Evolutionary conservation across 768 basidiomycete genomes (phyloP), one percentile per base, ranked within the genome.

Genomic region (Boletus sp.): DNA sequence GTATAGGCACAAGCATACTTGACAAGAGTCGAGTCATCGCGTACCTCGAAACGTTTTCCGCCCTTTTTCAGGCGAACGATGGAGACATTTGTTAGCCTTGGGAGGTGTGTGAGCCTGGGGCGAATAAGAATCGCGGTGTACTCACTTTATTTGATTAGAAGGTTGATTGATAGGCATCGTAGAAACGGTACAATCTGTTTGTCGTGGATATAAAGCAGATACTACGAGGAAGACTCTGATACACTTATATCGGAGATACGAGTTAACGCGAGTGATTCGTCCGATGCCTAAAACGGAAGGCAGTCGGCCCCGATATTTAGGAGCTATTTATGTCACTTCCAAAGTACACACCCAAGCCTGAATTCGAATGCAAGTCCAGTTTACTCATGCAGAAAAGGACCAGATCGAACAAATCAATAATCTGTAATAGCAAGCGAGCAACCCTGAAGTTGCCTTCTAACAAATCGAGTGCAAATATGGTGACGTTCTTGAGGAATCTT

Each of bases 11-110:
- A 14, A 30, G 33, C 51, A 8, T n/a, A 7, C 29, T 7, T 28
- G 46, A 30, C n/a, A n/a, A 50, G 24, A 24, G 10, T 50, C 24
- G 24, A 30, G 39, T 36, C 9, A 6, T 45, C 17, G 3, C 45
- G 32, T 64, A 93, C 95, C 81, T 99, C 97, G 71, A 97, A 98
- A 48, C 97, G 86, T 75, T 98, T 98, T 41, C 97, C 97, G 46
- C 90, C 93, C 71, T 98, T 98, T 80, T 94, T 97, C 49, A 97
- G 78, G 46, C 94, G 86, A 36, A 99, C 97, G 71, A 98, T 83
- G 39, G 94, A 94, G 56, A 98, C 96, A 69, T 99, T 99, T 7
- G 97, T 99, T 42, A 99, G 78, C 73, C 95, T 98, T 48, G 15
- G 7, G n/a, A 28, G 20, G 41, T 15, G 52, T 30, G 40, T 59